phyloP scores from a whole-genome alignment of 169 alveolate species.

The Miamiensis avidus region DNA sequence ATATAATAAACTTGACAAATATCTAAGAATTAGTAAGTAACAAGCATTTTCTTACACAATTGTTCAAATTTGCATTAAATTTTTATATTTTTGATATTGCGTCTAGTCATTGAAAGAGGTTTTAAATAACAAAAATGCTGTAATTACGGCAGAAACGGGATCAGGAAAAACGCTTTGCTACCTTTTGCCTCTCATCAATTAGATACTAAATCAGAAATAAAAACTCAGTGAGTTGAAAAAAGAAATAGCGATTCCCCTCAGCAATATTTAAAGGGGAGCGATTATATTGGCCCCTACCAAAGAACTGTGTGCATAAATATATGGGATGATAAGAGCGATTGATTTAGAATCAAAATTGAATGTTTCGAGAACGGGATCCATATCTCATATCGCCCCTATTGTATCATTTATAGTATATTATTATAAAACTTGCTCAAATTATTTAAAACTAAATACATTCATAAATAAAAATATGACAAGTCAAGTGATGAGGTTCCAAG shows the following conservation, averaged over 20 bases:
- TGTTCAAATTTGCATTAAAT: too few species aligned
- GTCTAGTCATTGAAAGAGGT: too few species aligned
- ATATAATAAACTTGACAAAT: too few species aligned
- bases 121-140: conserved; percentile 80
- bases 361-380: conserved; percentile 23
- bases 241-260: neutral
- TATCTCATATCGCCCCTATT: conserved; percentile 17
- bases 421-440: too few species aligned
- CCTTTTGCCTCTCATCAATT: conserved; percentile 89
- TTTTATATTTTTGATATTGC: too few species aligned
- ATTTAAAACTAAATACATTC: neutral
- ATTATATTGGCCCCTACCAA: conserved; percentile 90
- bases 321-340: conserved; percentile 68
- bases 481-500: neutral
- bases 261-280: conserved; percentile 61
- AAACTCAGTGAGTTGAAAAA: neutral
- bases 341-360: conserved; percentile 8
- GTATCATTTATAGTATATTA: conserved; percentile 16
- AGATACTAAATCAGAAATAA: conserved; percentile 42
- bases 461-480: neutral
- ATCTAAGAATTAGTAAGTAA: too few species aligned
- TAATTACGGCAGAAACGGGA: conserved; percentile 92
- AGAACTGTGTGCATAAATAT: conserved; percentile 91
- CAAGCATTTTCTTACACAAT: too few species aligned
- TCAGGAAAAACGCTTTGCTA: conserved; percentile 94